Evolutionary conservation across 805 yeast genomes (phyloP), one percentile per base, ranked within the genome.

Genomic region (Candida succiphila): DNA sequence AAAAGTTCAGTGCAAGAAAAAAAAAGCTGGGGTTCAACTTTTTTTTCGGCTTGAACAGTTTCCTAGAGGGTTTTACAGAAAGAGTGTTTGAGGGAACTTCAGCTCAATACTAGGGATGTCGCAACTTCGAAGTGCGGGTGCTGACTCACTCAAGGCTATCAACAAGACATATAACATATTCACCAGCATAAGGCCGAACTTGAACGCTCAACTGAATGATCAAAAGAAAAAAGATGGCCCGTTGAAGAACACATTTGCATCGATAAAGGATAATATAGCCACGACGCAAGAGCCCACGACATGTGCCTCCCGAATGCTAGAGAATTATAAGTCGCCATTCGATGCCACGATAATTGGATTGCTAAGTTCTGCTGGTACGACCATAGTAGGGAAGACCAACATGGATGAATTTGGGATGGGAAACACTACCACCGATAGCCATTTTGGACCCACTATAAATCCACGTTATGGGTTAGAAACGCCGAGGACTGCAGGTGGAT

Each of bases 371-470:
- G 61, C 65, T 2, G 85, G 87, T 0, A 67, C 71, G 13, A 40
- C 49, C 0, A 49, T 76, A 5, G 61, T 78, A 1, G 98, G 96
- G 0, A 92, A 89, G 54, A 70, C 94, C 2, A 92, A 89, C 45
- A 63, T 92, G 72, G 99, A 92, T 58, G 96, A 92, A 58, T 92
- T 92, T 61, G 99, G 95, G 3, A 92, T 92, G 98, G 99, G 98
- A 9, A 77, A 84, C 10, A 67, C 77, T 1, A 78, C 75, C 12
- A 60, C 73, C 2, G 65, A 72, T 43, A 68, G 81, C 0, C 43
- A 46, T 32, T 72, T 57, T 47, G 88, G 87, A 0, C 65, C 80
- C 1, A 67, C 79, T 0, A 36, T 60, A 3, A 82, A 83, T 45
- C 78, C 79, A 10, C 28, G 49, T 17, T 63, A 52, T 39, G 36